Base-by-base conservation (phyloP, 148 eudicot genomes). In the Nyssa sinensis region DNA sequence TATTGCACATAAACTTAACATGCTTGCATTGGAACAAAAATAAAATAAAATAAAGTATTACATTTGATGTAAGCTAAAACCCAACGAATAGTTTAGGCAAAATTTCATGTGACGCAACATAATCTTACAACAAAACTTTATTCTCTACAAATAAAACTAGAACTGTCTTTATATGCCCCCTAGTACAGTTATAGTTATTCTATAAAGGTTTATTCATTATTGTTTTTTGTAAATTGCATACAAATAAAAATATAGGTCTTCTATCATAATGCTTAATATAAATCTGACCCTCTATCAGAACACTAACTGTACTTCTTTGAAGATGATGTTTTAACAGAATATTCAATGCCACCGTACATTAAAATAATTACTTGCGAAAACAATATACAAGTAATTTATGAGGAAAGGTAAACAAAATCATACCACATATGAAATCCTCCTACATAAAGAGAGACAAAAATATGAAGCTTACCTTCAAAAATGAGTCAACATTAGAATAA, bases 401-500 rank as follows among this genome's bases (percentile, higher is more conserved):
- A 53, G 14, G 73, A 33, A 69, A 11, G 44, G 62, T 33, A 55
- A 14, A 24, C 13, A 1, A n/a, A 34, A 34, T 27, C 33, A 62
- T 70, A 39, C 61, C 30, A 21, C 24, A 33, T 12, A 57, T 71
- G 30, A 39, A 57, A 69, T 25, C 19, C 53, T 25, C 41, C 11
- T 13, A 53, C 21, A 51, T 17, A 53, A 31, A 19, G 34, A 62
- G 41, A 16, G 24, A 57, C 34, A 53, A 44, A 55, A 34, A 24
- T 28, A 19, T 23, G 62, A 72, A 71, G 24, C 71, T 71, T 79
- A 89, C 97, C 92, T 80, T 81, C 60, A 92, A 62, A 82, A 92
- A 92, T 32, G 89, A 81, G 71, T 83, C 97, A 33, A 90, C 92
- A 57, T 85, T 86, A 70, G 84, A 84, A 76, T 90, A 90, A 12